Conservation (phyloP, 345 rosid species). For the Lepidium aucheri region DNA sequence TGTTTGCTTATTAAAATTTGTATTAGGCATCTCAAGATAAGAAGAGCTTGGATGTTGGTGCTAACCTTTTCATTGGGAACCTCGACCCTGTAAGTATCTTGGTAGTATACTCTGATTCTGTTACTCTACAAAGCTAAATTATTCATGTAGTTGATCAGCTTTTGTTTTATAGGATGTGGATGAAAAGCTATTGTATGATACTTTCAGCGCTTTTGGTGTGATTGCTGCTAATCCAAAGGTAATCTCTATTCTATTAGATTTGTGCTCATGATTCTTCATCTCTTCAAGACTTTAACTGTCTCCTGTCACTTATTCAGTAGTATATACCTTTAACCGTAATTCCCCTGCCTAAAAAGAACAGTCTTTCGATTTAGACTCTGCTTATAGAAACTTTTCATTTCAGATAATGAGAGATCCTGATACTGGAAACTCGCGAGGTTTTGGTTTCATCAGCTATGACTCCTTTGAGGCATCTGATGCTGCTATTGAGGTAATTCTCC, state of each 20-base stretch:
- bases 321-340: neutral
- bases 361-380: neutral
- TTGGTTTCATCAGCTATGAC: constrained; percentile 97
- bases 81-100: constrained; percentile 78
- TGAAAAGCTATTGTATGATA: constrained; percentile 92
- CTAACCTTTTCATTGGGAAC: constrained; percentile 94
- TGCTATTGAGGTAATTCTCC: constrained; percentile 72
- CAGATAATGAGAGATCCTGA: constrained; percentile 99
- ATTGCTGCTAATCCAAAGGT: constrained; percentile 99
- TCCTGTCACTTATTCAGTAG: neutral
- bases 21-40: constrained; percentile 95
- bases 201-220: constrained; percentile 97
- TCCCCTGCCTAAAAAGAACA: neutral
- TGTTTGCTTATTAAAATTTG: constrained; percentile 1
- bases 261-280: neutral
- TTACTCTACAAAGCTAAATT: neutral
- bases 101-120: neutral
- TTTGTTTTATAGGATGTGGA: constrained; percentile 76
- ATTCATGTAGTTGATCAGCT: neutral
- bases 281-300: neutral
- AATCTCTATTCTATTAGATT: neutral
- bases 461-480: constrained; percentile 99
- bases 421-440: constrained; percentile 93
- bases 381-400: constrained; percentile 5
- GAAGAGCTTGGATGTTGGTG: constrained; percentile 97